A percentile compares a stretch with the other conserved stretches of the same genome.
phyloP scores from a whole-genome alignment of 306 rosid species.

The Dalbergia cochinchinensis region DNA sequence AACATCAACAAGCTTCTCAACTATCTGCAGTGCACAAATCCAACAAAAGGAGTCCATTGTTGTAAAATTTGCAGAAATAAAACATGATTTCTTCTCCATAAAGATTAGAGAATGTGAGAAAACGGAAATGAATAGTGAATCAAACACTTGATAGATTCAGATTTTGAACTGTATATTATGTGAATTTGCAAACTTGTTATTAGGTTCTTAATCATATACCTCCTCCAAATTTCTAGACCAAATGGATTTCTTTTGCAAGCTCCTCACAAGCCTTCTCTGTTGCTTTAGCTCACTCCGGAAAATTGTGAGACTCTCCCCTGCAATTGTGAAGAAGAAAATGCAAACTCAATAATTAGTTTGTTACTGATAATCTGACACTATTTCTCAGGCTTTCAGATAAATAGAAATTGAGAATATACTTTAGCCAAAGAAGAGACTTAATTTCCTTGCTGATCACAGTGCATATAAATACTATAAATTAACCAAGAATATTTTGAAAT shows the following conservation, averaged over 20 bases:
- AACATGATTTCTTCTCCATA: background rate
- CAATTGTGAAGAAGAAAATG: conserved; percentile 47
- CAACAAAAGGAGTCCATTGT: conserved; percentile 16
- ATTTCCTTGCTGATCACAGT: conserved; percentile 1
- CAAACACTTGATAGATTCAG: conserved; percentile 18
- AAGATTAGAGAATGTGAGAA: conserved; percentile 13
- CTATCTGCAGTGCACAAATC: conserved; percentile 69
- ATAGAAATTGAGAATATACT: background rate
- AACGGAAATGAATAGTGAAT: conserved; percentile 19
- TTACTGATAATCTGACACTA: background rate
- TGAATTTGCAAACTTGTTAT: conserved; percentile 15
- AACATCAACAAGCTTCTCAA: conserved; percentile 77
- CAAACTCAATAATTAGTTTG: conserved; percentile 45
- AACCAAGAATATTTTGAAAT: background rate
- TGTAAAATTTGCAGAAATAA: conserved; percentile 10
- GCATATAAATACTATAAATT: conserved; percentile 2
- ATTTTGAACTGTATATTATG: background rate
- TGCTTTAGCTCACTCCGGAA: conserved; percentile 84
- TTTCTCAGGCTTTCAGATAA: no score
- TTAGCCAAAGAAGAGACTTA: background rate
- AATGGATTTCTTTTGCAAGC: conserved; percentile 86
- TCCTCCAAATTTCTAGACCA: conserved; percentile 87
- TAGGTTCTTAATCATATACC: conserved; percentile 62
- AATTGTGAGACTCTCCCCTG: conserved; percentile 80
- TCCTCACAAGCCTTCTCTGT: conserved; percentile 82